Evolutionary conservation across 2,329 filamentous ascomycete species (phyloP).

Genomic region (Penicillium sp.): DNA sequence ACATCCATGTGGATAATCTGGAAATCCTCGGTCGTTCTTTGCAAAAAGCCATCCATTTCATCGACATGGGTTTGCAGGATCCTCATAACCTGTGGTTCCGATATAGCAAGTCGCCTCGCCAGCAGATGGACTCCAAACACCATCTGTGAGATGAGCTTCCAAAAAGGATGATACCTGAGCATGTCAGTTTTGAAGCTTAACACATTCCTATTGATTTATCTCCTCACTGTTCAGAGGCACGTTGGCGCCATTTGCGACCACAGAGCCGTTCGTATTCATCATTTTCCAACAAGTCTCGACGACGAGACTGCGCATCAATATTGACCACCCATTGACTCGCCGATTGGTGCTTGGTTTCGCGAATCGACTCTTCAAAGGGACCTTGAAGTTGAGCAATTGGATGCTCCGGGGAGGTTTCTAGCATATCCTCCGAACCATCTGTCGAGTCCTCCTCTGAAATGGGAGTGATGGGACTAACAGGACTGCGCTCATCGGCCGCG

Average conservation of each 20-base stretch:
- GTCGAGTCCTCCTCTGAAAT: background rate
- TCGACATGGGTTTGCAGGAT: slow-evolving; percentile 92
- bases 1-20: slow-evolving; percentile 76
- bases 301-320: slow-evolving; percentile 50
- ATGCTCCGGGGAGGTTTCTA: slow-evolving; percentile 33
- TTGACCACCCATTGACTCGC: slow-evolving; percentile 31
- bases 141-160: slow-evolving; percentile 89
- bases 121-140: slow-evolving; percentile 90
- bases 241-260: slow-evolving; percentile 73
- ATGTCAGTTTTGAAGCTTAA: background rate
- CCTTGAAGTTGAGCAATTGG: slow-evolving; percentile 45
- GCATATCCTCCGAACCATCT: background rate
- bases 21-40: slow-evolving; percentile 82
- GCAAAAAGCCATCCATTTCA: slow-evolving; percentile 88
- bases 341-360: slow-evolving; percentile 33
- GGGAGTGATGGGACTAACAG: slow-evolving; percentile 1
- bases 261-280: slow-evolving; percentile 69
- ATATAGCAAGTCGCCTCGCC: slow-evolving; percentile 82
- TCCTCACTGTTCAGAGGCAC: slow-evolving; percentile 59
- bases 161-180: slow-evolving; percentile 73
- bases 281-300: slow-evolving; percentile 67
- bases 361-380: slow-evolving; percentile 48
- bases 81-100: slow-evolving; percentile 79
- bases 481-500: background rate
- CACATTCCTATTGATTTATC: background rate